These are phyloP conservation scores for Lentinus tigrinus DNA, from an alignment of 768 basidiomycete species.

Conservation along the genomic window DNA sequence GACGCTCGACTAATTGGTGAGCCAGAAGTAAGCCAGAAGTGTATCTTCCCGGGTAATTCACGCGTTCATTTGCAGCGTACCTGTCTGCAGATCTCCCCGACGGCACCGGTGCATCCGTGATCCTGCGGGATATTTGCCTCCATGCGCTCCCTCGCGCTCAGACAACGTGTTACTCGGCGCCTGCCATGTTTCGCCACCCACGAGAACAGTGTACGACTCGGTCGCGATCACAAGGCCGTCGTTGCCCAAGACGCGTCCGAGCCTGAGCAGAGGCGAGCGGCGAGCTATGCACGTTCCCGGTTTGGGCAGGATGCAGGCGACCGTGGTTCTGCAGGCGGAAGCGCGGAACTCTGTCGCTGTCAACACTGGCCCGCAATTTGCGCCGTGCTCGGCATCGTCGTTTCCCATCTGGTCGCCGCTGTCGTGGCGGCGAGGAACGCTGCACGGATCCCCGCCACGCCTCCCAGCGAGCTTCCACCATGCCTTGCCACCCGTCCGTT, in stretches of 20 bases:
- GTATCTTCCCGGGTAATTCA: no score
- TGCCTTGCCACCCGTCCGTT: neutral
- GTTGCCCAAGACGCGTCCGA: neutral
- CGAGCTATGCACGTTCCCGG: neutral
- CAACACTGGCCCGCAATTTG: neutral
- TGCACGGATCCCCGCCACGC: neutral
- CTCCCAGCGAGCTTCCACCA: neutral
- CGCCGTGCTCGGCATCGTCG: neutral
- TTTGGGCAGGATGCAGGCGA: neutral
- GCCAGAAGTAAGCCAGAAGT: no score
- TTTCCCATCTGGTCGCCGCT: neutral
- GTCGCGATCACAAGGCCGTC: no score
- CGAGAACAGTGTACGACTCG: no score
- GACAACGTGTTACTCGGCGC: no score
- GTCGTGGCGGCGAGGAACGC: neutral
- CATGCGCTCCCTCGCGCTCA: no score
- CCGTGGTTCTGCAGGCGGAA: neutral
- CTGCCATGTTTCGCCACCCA: no score
- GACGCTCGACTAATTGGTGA: no score
- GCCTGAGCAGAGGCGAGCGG: neutral
- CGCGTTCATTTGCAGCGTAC: no score
- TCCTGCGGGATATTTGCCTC: no score
- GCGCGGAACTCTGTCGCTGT: neutral
- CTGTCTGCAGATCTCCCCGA: no score
- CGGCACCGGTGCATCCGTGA: no score